Evolutionary conservation across 192 early-diverging fungal species (phyloP).

Genomic region (Coemansia sp.): DNA sequence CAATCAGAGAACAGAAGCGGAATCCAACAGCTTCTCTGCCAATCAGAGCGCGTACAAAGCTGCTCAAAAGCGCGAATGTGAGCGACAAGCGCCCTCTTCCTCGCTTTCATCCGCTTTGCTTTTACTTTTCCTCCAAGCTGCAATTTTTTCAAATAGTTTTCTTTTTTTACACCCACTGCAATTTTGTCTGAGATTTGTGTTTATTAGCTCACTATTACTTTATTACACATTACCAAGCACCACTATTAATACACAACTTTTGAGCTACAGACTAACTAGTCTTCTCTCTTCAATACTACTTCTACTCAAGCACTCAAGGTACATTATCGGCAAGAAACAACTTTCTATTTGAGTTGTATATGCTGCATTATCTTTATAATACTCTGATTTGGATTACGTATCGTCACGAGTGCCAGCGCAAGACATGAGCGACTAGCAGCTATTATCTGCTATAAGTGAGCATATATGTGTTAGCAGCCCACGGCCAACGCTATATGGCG

Average conservation of each 20-base stretch:
- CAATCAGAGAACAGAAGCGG: background rate
- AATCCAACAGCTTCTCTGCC: background rate
- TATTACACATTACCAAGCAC: background rate
- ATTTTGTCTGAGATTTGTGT: background rate
- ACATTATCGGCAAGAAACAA: background rate
- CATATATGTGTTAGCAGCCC: background rate
- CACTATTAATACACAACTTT: background rate
- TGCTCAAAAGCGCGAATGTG: constrained; percentile 3
- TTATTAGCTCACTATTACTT: background rate
- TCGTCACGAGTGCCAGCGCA: background rate
- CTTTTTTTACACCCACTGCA: background rate
- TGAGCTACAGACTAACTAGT: constrained; percentile 3
- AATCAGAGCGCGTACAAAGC: background rate
- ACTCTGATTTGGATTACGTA: constrained; percentile 1
- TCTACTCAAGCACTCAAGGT: constrained; percentile 5
- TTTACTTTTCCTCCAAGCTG: background rate
- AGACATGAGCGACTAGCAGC: background rate
- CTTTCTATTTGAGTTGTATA: background rate
- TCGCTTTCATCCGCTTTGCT: background rate
- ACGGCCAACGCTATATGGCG: background rate
- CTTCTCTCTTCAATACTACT: background rate
- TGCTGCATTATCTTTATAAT: constrained; percentile 1
- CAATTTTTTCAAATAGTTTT: background rate
- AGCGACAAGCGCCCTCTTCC: background rate
- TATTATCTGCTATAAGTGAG: background rate